Evolutionary conservation across 441 rosid species (phyloP).

Genomic region (Breynia disticha): DNA sequence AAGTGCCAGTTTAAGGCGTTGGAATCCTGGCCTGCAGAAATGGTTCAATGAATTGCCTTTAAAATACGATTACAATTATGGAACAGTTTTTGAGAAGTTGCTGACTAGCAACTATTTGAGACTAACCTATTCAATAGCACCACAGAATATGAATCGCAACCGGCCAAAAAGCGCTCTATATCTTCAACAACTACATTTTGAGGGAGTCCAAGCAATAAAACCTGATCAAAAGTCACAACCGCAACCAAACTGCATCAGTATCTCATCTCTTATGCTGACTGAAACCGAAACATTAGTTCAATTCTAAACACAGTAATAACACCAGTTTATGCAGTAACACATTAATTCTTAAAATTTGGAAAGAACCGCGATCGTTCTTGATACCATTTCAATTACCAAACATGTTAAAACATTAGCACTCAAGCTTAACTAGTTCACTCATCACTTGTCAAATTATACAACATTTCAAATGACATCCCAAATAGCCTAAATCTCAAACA

Average conservation of each 20-base stretch:
- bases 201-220: slow-evolving; percentile 57
- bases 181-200: slow-evolving; percentile 41
- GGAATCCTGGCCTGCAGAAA: slow-evolving; percentile 32
- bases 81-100: slow-evolving; percentile 1
- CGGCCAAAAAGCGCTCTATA: slow-evolving; percentile 62
- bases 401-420: no score
- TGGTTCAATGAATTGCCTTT: slow-evolving; percentile 6
- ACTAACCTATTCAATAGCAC: slow-evolving; percentile 32
- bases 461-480: no score
- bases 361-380: no score
- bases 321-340: no score
- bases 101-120: not conserved
- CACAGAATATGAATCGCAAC: slow-evolving; percentile 53
- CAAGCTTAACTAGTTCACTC: no score
- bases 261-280: slow-evolving; percentile 2
- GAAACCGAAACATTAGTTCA: no score
- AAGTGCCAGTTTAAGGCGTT: slow-evolving; percentile 27
- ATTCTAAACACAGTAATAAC: no score
- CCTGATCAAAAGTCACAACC: slow-evolving; percentile 27
- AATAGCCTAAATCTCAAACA: no score
- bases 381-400: no score
- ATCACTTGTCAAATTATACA: no score
- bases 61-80: no score
- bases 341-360: no score
- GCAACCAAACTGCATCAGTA: not conserved